Base-by-base conservation (phyloP, 805 yeast species). In the Tetrapisispora arboricola region DNA sequence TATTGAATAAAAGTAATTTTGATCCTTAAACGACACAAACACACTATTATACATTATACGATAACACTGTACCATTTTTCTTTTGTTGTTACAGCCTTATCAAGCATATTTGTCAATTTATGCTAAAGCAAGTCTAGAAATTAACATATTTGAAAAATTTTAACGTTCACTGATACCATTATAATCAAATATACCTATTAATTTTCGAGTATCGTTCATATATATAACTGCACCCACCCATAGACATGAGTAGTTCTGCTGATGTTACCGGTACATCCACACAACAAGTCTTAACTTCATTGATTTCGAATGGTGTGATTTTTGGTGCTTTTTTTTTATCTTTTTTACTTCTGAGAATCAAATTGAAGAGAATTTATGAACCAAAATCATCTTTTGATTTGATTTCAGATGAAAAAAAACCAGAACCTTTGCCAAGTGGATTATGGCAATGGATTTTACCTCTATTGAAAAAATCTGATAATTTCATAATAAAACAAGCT, bases 401-500 rank as follows among this genome's bases (percentile, higher is more conserved):
- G 34, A 78, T 73, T 35, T 63, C 67, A 29, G 78, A 72, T 20
- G 76, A 75, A 16, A 73, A 78, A 51, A 72, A 73, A 46, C 94
- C 96, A 0, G 78, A 75, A 24, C 86, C 92, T 1, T 65, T 87
- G 34, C 81, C 88, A 1, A 60, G 60, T 17, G 92, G 87, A 27
- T 69, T 80, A 2, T 61, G 78, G 56, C 66, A 72, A 25, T 88
- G 96, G 97, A 43, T 87, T 10, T 47, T 61, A 8, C 78, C 80
- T 6, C 57, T 90, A 22, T 51, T 84, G 38, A 63, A 71, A 36
- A 79, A 83, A 54, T 75, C 85, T 1, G 87, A 84, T 42, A 66
- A 81, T 36, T 84, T 84, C 54, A 70, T 88, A 41, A 75, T 90
- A 44, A 78, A 80, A 49, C 94, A 90, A 53, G 81, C 92, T 17